phyloP scores from a whole-genome alignment of 306 rosid species.

The Dalbergia oliveri region DNA sequence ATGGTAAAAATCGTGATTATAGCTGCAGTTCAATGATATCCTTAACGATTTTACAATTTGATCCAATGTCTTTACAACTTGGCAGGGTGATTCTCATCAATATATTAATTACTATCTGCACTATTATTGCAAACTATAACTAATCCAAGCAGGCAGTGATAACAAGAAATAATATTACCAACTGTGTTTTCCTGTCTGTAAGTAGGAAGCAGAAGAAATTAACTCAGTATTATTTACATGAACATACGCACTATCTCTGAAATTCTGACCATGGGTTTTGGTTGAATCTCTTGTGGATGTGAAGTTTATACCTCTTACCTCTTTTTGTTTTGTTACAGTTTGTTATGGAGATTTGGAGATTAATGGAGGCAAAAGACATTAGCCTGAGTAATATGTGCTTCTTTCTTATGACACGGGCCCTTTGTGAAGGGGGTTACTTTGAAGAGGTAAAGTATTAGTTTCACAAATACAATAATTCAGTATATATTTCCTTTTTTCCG shows the following conservation, averaged over 20 bases:
- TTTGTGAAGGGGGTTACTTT: slow-evolving; percentile 74
- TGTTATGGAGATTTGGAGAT: slow-evolving; percentile 82
- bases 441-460: slow-evolving; percentile 70
- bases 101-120: slow-evolving; percentile 32
- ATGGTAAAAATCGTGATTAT: slow-evolving; percentile 18
- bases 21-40: background rate
- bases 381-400: slow-evolving; percentile 58
- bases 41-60: background rate
- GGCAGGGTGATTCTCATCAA: background rate
- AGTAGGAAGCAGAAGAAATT: slow-evolving; percentile 23
- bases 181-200: slow-evolving; percentile 21
- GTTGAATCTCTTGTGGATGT: slow-evolving; percentile 17
- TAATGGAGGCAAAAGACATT: slow-evolving; percentile 72
- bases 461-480: slow-evolving; percentile 18
- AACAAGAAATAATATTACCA: slow-evolving; percentile 9
- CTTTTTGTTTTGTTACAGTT: slow-evolving; percentile 63
- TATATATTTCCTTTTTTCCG: slow-evolving; percentile 31
- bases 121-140: background rate
- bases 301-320: slow-evolving; percentile 25
- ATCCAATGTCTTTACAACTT: slow-evolving; percentile 17
- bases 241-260: slow-evolving; percentile 26
- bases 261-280: slow-evolving; percentile 23
- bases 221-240: background rate
- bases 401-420: slow-evolving; percentile 66
- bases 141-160: slow-evolving; percentile 2